These are phyloP conservation scores for Holtermanniella nyarrowii DNA, from an alignment of 768 basidiomycete species.

Conservation along the genomic window DNA sequence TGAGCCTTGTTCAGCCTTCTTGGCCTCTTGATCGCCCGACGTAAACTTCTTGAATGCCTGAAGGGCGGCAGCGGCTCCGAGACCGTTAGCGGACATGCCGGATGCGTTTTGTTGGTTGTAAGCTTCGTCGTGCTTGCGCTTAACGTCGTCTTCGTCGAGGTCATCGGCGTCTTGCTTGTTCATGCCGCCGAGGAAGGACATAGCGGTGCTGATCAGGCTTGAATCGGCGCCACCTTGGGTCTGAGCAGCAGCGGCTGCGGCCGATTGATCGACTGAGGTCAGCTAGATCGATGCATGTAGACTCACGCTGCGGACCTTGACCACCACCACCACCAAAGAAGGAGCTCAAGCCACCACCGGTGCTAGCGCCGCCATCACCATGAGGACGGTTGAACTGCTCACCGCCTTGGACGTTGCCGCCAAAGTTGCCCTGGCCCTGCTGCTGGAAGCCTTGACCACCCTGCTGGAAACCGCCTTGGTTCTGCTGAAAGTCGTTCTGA, in stretches of 20 bases:
- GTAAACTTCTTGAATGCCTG: constrained; percentile 63
- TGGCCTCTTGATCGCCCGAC: constrained; percentile 42
- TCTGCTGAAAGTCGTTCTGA: constrained; percentile 3
- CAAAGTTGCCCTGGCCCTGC: constrained; percentile 5
- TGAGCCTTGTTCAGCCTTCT: constrained; percentile 33
- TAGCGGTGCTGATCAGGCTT: constrained; percentile 46
- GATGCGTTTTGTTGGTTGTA: constrained; percentile 50
- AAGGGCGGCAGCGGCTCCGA: constrained; percentile 62
- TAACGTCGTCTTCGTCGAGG: constrained; percentile 57
- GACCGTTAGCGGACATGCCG: constrained; percentile 49
- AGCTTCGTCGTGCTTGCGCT: constrained; percentile 53
- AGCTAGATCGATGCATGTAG: neutral
- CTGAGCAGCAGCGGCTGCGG: constrained; percentile 53
- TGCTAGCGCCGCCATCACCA: constrained; percentile 22
- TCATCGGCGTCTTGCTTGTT: constrained; percentile 49
- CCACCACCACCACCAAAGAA: constrained; percentile 14
- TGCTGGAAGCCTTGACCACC: constrained; percentile 5
- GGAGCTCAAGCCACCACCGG: too few species aligned
- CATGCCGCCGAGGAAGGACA: constrained; percentile 44
- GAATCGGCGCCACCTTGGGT: constrained; percentile 47
- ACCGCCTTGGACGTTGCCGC: constrained; percentile 12
- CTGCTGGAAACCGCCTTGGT: constrained; percentile 20
- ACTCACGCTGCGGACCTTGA: constrained; percentile 19
- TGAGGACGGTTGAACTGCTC: constrained; percentile 27
- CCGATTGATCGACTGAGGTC: constrained; percentile 52